phyloP scores from a whole-genome alignment of 2,329 filamentous ascomycete genomes.

The Beauveria bassiana region DNA sequence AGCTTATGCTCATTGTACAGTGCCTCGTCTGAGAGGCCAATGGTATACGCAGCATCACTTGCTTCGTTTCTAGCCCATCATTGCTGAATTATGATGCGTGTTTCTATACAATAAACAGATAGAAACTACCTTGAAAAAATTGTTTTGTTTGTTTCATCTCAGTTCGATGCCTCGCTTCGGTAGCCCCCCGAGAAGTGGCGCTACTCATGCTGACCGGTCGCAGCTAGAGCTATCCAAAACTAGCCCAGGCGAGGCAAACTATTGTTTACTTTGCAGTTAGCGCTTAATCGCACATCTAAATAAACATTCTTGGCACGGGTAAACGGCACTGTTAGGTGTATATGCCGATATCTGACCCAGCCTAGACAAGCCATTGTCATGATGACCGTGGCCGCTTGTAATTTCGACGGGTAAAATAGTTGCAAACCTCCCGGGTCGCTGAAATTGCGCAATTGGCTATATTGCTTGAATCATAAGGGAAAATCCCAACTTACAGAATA shows the following conservation, averaged over 20 bases:
- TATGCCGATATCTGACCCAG: background rate
- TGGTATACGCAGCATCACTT: too few species aligned
- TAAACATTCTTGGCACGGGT: background rate
- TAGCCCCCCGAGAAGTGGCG: background rate
- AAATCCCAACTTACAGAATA: background rate
- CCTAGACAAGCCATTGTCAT: background rate
- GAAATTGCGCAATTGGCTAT: background rate
- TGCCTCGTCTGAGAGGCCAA: too few species aligned
- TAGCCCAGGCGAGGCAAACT: background rate
- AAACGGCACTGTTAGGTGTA: background rate
- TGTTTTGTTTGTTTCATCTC: background rate
- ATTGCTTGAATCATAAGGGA: background rate
- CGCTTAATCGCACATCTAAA: background rate
- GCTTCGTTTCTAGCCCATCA: background rate
- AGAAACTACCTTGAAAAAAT: background rate
- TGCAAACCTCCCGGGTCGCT: background rate
- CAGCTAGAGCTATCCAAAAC: background rate
- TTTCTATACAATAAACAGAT: background rate
- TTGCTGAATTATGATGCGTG: background rate
- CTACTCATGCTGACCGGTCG: background rate
- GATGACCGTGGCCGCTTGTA: background rate
- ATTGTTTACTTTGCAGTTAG: background rate
- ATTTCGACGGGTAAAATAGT: background rate
- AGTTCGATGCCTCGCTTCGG: background rate
- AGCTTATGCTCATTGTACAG: background rate